Evolutionary conservation across 768 basidiomycete species (phyloP).

Genomic region (Suillus decipiens): DNA sequence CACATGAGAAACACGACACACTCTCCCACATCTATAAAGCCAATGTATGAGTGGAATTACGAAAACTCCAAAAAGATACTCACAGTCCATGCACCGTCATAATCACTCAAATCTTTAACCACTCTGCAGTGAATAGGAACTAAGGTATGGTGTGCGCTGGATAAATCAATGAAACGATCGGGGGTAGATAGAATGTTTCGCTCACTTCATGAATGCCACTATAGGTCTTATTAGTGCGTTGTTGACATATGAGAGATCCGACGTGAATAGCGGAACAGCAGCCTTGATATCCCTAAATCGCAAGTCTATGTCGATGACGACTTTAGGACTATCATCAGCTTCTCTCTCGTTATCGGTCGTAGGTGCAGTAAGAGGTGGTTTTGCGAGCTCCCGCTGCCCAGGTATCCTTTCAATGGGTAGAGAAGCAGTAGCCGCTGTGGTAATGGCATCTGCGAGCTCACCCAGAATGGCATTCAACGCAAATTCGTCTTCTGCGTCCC

Average conservation of each 20-base stretch:
- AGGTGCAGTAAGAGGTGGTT: slow-evolving; percentile 82
- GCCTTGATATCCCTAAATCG: slow-evolving; percentile 96
- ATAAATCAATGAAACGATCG: slow-evolving; percentile 11
- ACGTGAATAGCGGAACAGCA: slow-evolving; percentile 88
- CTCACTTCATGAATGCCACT: slow-evolving; percentile 97
- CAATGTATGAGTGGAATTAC: slow-evolving; percentile 15
- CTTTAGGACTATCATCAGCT: slow-evolving; percentile 42
- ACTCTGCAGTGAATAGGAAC: slow-evolving; percentile 93
- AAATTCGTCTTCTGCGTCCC: slow-evolving; percentile 67
- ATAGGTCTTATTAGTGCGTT: slow-evolving; percentile 93
- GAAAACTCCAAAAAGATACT: slow-evolving; percentile 30
- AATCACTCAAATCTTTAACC: slow-evolving; percentile 79
- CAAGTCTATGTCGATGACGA: slow-evolving; percentile 90
- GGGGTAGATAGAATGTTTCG: background rate
- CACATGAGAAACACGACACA: slow-evolving; percentile 39
- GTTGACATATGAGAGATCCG: slow-evolving; percentile 88
- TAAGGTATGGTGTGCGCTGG: slow-evolving; percentile 88
- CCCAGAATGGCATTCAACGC: slow-evolving; percentile 80
- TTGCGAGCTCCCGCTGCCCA: slow-evolving; percentile 83
- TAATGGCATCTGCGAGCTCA: slow-evolving; percentile 89
- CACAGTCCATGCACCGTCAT: slow-evolving; percentile 97
- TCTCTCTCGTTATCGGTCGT: slow-evolving; percentile 37
- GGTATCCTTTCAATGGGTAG: slow-evolving; percentile 66
- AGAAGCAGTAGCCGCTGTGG: slow-evolving; percentile 55
- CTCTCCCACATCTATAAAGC: slow-evolving; percentile 85